Percentiles rank a stretch among this genome's conserved stretches.
phyloP scores from a whole-genome alignment of 495 filamentous ascomycete genomes.

The Sphaerosporella brunnea region DNA sequence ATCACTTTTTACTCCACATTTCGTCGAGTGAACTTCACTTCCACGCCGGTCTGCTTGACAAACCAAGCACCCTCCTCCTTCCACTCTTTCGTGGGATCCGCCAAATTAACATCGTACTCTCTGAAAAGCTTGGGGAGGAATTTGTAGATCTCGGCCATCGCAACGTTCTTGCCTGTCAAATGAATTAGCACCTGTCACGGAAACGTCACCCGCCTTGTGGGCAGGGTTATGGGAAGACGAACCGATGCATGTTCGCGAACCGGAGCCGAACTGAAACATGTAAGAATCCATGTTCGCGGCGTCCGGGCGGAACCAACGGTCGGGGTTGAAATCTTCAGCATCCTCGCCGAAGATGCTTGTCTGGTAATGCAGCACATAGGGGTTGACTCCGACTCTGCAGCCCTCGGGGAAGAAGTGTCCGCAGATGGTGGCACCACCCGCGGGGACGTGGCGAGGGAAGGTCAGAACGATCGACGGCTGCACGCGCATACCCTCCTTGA shows the following conservation, averaged over 20 bases:
- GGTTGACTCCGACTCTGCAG: conserved; percentile 42
- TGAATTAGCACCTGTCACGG: neutral
- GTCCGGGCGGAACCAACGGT: conserved; percentile 2
- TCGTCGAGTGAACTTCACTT: neutral
- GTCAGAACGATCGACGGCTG: conserved; percentile 45
- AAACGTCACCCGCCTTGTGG: neutral
- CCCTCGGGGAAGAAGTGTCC: conserved; percentile 37
- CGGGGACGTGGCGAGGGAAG: conserved; percentile 47
- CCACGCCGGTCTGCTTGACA: conserved; percentile 36
- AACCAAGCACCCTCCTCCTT: conserved; percentile 57
- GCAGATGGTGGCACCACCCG: conserved; percentile 34
- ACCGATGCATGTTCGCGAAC: conserved; percentile 42
- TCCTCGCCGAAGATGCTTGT: neutral
- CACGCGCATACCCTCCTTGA: conserved; percentile 52
- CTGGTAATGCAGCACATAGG: conserved; percentile 32
- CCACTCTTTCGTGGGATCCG: conserved; percentile 44
- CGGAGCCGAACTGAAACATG: conserved; percentile 40
- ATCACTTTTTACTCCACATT: too few relatives aligned
- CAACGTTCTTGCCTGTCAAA: conserved; percentile 44
- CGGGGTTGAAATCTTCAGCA: conserved; percentile 6
- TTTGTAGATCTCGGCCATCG: conserved; percentile 63
- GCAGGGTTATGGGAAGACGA: neutral
- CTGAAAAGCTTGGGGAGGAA: conserved; percentile 54
- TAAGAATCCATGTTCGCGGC: neutral
- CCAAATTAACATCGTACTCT: conserved; percentile 39